Evolutionary conservation across 2,329 filamentous ascomycete genomes (phyloP).

Genomic region (Phoma sp.): DNA sequence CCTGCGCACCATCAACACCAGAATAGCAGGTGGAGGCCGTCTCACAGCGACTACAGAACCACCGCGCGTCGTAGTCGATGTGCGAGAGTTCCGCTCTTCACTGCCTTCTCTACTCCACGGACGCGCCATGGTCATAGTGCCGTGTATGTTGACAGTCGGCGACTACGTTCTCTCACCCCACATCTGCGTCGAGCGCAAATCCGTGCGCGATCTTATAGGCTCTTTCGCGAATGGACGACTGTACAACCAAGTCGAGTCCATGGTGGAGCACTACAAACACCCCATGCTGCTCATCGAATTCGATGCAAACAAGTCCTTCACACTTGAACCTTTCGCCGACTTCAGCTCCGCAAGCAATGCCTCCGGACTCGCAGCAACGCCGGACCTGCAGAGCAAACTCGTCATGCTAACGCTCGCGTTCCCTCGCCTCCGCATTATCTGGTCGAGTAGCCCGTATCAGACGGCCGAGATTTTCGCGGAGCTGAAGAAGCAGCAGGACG

Average conservation of each 20-base stretch:
- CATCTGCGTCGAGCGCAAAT: constrained; percentile 95
- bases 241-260: constrained; percentile 89
- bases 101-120: constrained; percentile 91
- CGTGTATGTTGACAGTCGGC: constrained; percentile 94
- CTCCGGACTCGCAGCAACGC: constrained; percentile 60
- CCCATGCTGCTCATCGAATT: constrained; percentile 97
- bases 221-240: constrained; percentile 91
- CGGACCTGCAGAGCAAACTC: constrained; percentile 88
- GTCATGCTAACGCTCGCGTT: constrained; percentile 93
- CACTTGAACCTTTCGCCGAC: constrained; percentile 69
- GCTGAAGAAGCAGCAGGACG: constrained; percentile 85
- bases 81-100: constrained; percentile 93
- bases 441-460: constrained; percentile 91
- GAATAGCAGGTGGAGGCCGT: constrained; percentile 91
- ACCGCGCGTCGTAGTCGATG: constrained; percentile 90
- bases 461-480: constrained; percentile 96
- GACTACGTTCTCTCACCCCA: constrained; percentile 93
- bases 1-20: constrained; percentile 91
- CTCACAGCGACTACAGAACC: constrained; percentile 83
- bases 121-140: constrained; percentile 84
- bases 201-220: constrained; percentile 85
- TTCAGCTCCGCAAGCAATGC: constrained; percentile 56
- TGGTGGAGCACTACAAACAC: constrained; percentile 90
- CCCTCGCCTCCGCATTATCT: constrained; percentile 86
- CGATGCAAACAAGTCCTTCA: constrained; percentile 96